Evolutionary conservation across 1,139 yeast species (phyloP), one percentile per base, ranked within the genome.

Genomic region (Zygosaccharomyces pseudobailii): DNA sequence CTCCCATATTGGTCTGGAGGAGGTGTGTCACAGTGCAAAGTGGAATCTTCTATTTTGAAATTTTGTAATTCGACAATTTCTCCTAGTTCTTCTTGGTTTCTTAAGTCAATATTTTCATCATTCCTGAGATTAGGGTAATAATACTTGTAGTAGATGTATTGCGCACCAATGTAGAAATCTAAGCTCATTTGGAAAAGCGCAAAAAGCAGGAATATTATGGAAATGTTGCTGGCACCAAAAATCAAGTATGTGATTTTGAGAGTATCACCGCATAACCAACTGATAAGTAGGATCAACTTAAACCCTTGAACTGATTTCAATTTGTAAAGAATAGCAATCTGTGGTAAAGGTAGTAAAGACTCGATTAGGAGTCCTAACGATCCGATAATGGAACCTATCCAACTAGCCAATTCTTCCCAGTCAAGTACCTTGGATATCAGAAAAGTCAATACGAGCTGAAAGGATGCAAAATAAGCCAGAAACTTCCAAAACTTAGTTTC

Each of bases 191-290:
- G 97, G 62, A 88, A 83, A 36, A 84, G 67, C 0, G 92, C 96
- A 51, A 95, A 94, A 48, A 82, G 59, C 33, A 87, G 73, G 63
- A 89, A 89, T 37, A 88, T 76, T 5, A 72, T 59, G 7, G 92
- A 82, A 23, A 87, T 79, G 55, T 83, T 76, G 47, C 75, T 75
- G 1, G 95, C 85, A 8, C 95, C 94, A 63, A 74, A 83, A 10
- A 84, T 58, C 49, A 88, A 72, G 63, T 86, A 88, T 43, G 82
- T 71, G 34, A 89, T 75, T 63, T 89, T 89, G 34, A 88, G 78
- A 40, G 84, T 70, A 67, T 89, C 97, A 44, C 97, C 96, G 51
- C 92, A 84, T 7, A 89, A 71, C 97, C 97, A 89, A 58, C 92
- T 84, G 27, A 87, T 69, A 41, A 89, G 66, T 43, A 89, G 70